phyloP scores from a whole-genome alignment of 192 early-diverging fungal species.

The Chytriomyces confervae region DNA sequence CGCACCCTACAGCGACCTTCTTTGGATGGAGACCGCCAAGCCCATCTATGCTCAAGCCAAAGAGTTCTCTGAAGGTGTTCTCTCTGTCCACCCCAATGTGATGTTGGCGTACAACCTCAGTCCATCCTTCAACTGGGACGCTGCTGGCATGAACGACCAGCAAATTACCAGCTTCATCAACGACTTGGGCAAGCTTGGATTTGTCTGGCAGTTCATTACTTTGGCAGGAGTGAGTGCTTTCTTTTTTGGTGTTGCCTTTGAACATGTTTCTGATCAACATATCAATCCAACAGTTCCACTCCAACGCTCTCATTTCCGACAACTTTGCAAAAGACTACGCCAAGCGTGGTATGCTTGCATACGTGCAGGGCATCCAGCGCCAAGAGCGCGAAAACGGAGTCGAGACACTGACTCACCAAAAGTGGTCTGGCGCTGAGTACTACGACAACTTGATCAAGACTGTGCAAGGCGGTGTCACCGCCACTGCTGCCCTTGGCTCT shows the following conservation, averaged over 20 bases:
- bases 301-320: slow-evolving; percentile 84
- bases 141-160: slow-evolving; percentile 89
- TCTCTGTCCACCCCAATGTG: slow-evolving; percentile 74
- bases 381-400: slow-evolving; percentile 88
- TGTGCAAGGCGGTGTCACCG: slow-evolving; percentile 89
- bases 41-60: slow-evolving; percentile 91
- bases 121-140: slow-evolving; percentile 99
- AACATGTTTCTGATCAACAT: slow-evolving; percentile 16
- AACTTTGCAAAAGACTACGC: slow-evolving; percentile 89
- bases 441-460: slow-evolving; percentile 89
- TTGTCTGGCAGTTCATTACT: slow-evolving; percentile 98
- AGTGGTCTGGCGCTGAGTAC: slow-evolving; percentile 93
- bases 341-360: slow-evolving; percentile 90
- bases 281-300: slow-evolving; percentile 69
- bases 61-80: slow-evolving; percentile 87
- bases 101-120: slow-evolving; percentile 97
- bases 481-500: slow-evolving; percentile 94
- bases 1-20: slow-evolving; percentile 85
- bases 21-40: slow-evolving; percentile 98
- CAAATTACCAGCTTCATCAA: slow-evolving; percentile 85
- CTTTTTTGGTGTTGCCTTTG: background rate
- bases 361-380: slow-evolving; percentile 90
- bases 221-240: slow-evolving; percentile 73
- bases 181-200: slow-evolving; percentile 88
- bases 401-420: slow-evolving; percentile 92